These are phyloP conservation scores for Annulohypoxylon truncatum DNA, from an alignment of 2,329 filamentous ascomycete genomes.

Conservation along the genomic window DNA sequence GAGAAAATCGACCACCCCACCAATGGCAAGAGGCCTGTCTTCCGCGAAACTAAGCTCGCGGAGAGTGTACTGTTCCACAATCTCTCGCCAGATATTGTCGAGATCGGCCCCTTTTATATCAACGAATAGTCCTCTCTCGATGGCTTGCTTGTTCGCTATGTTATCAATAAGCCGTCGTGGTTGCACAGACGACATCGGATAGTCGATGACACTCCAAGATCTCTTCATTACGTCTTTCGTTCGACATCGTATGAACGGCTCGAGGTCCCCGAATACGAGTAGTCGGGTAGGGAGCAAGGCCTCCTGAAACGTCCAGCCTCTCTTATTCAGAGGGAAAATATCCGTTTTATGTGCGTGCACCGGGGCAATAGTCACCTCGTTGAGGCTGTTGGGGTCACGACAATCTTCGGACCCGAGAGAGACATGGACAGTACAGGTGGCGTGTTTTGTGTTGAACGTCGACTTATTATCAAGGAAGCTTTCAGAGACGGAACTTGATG, in stretches of 20 bases:
- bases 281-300: conserved; percentile 18
- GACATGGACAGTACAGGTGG: conserved; percentile 16
- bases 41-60: conserved; percentile 12
- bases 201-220: conserved; percentile 18
- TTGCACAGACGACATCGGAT: conserved; percentile 8
- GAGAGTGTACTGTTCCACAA: conserved; percentile 27
- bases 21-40: conserved; percentile 22
- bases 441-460: conserved; percentile 7
- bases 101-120: conserved; percentile 14
- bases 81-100: conserved; percentile 19
- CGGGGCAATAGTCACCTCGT: conserved; percentile 3
- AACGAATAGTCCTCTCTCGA: conserved; percentile 11
- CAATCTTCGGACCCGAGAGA: not conserved
- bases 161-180: conserved; percentile 21
- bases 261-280: conserved; percentile 24
- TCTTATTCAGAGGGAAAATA: conserved; percentile 20
- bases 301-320: conserved; percentile 26
- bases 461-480: conserved; percentile 12
- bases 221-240: conserved; percentile 16
- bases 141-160: conserved; percentile 3
- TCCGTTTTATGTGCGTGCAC: conserved; percentile 13
- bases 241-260: conserved; percentile 24
- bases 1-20: conserved; percentile 19
- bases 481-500: conserved; percentile 16
- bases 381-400: not conserved